Evolutionary conservation across 345 rosid genomes (phyloP).

Genomic region (Eucalyptus dawsonii): DNA sequence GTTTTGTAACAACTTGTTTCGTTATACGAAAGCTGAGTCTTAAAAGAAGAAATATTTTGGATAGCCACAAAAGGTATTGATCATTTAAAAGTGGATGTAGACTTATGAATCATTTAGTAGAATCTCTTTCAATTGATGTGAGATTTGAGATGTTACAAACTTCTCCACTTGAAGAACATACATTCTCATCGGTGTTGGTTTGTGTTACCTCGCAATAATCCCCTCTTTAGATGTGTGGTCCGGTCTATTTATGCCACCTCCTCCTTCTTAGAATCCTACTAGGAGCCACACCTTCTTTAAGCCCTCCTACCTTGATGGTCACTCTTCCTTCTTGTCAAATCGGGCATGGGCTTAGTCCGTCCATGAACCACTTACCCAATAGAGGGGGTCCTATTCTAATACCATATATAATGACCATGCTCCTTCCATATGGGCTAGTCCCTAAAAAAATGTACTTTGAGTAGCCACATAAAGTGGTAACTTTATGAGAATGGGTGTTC

Average conservation of each 20-base stretch:
- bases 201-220: not conserved
- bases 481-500: too few species aligned
- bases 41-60: not conserved
- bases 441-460: too few species aligned
- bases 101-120: not conserved
- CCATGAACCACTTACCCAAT: not conserved
- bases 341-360: accelerated
- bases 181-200: not conserved
- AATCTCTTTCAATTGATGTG: not conserved
- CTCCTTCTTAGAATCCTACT: not conserved
- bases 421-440: not conserved
- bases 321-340: accelerated
- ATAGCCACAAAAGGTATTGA: not conserved
- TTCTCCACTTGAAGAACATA: not conserved
- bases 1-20: not conserved
- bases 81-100: not conserved
- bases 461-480: too few species aligned
- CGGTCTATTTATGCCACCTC: accelerated
- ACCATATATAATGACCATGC: not conserved
- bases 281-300: not conserved
- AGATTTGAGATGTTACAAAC: not conserved
- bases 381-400: not conserved
- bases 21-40: not conserved
- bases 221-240: not conserved
- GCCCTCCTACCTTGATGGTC: not conserved